A percentile compares a stretch with the other conserved stretches of the same genome.
phyloP scores from a whole-genome alignment of 139 green algal species.

The Coccomyxa sp. region DNA sequence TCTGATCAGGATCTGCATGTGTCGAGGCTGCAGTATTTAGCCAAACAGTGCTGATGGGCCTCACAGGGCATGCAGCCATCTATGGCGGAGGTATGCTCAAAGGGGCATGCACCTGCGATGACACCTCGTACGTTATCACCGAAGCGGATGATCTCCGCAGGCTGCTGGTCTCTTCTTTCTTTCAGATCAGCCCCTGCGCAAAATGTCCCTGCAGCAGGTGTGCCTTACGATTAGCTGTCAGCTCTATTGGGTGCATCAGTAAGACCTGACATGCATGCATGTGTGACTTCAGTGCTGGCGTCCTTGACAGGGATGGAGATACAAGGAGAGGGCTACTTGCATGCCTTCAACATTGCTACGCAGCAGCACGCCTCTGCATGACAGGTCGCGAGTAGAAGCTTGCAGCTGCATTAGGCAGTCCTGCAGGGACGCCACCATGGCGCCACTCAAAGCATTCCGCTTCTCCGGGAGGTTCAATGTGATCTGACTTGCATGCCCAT shows the following conservation, averaged over 20 bases:
- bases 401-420: background rate
- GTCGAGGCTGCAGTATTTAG: too few relatives aligned
- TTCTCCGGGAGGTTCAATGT: background rate
- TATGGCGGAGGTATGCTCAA: too few relatives aligned
- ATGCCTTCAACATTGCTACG: background rate
- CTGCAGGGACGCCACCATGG: background rate
- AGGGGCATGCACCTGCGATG: too few relatives aligned
- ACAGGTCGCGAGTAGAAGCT: background rate
- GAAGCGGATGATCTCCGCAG: background rate
- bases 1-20: too few relatives aligned
- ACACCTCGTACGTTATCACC: background rate
- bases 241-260: background rate
- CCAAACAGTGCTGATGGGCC: too few relatives aligned
- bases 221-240: background rate
- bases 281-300: background rate
- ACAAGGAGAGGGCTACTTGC: background rate
- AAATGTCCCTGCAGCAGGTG: conserved; percentile 4
- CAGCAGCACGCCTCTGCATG: background rate
- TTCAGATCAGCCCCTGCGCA: conserved; percentile 5
- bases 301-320: background rate
- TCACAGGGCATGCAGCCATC: too few relatives aligned
- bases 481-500: background rate
- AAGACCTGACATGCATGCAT: background rate
- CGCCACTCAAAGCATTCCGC: background rate
- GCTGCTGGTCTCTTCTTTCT: background rate